Base-by-base conservation (phyloP, 768 basidiomycete genomes). In the Collybia sp. region DNA sequence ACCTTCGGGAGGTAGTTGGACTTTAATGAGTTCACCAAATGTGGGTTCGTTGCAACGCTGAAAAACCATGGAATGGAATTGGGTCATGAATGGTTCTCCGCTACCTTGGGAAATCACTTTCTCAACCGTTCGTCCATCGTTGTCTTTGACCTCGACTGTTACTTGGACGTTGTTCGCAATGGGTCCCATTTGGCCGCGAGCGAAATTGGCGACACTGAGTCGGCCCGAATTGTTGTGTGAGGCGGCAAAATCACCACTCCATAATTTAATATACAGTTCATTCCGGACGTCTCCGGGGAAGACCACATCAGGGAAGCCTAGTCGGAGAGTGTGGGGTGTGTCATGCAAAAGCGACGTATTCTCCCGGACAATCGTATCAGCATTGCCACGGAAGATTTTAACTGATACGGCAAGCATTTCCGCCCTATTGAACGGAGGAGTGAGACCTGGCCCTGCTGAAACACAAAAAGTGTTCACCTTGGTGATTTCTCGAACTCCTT, bases 241-340 rank as follows among this genome's bases (percentile, higher is more conserved):
- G 0, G 79, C 67, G 2, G 74, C 66, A 59, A 98, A 98, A 51
- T 93, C 88, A 33, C 91, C 95, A 45, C 83, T 86, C 93, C 93
- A 97, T 0, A 98, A 77, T 63, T 96, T 96, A 69, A 97, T 79
- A 64, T 97, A 98, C 11, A 97, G 74, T 53, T 98, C 95, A 57
- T 98, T 97, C 12, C 95, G 83, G n/a, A 81, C 67, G 50, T 90
- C 87, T 6, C 88, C 90, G 2, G 94, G 94, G 59, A 93, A 93
- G 8, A 95, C 93, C 6, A 96, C 93, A 54, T 98, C 95, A 0
- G 95, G 89, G 60, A 98, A 98, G 25, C 93, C 93, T 30, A 98
- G 81, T 2, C 92, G 87, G 11, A 86, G 68, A 1, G 93, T 93
- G 39, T 84, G 77, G 0, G 94, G 88, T 8, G 82, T 78, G 53